A percentile compares a stretch with the other conserved stretches of the same genome.
phyloP scores from a whole-genome alignment of 257 asterid genomes.

The Leonotis leonurus region DNA sequence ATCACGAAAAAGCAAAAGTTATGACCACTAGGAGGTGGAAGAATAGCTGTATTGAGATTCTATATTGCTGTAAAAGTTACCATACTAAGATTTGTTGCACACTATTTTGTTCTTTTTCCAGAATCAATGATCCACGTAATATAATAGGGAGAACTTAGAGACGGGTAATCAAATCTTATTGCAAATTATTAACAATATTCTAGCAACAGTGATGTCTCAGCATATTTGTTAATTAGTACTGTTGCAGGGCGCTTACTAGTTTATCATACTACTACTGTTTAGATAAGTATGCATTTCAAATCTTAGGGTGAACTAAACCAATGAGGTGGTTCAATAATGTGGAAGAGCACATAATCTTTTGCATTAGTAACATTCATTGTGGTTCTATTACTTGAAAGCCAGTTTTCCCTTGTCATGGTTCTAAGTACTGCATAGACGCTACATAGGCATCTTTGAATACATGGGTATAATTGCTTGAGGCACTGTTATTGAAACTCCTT shows the following conservation, averaged over 20 bases:
- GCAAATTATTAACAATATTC: not conserved
- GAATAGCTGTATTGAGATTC: not conserved
- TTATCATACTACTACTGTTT: not conserved
- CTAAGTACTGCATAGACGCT: not conserved
- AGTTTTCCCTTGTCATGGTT: not conserved
- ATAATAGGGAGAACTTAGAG: not conserved
- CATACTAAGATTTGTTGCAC: not conserved
- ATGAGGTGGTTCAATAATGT: not conserved
- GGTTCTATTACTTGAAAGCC: not conserved
- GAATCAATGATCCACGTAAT: not conserved
- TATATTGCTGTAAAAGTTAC: conserved; percentile 7
- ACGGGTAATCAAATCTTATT: not conserved
- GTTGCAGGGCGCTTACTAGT: not conserved
- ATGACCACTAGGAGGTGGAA: too few species aligned
- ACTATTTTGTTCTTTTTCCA: not conserved
- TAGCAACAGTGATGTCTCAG: not conserved
- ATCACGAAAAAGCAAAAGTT: not conserved
- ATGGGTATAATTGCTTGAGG: too few species aligned
- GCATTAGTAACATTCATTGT: not conserved
- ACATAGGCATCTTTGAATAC: not conserved
- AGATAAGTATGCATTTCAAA: not conserved
- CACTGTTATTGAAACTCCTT: too few species aligned
- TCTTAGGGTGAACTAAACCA: not conserved
- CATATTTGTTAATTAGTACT: not conserved
- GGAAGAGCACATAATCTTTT: not conserved